Evolutionary conservation across 2,329 filamentous ascomycete genomes (phyloP).

Genomic region (Cladobotryum protrusum): DNA sequence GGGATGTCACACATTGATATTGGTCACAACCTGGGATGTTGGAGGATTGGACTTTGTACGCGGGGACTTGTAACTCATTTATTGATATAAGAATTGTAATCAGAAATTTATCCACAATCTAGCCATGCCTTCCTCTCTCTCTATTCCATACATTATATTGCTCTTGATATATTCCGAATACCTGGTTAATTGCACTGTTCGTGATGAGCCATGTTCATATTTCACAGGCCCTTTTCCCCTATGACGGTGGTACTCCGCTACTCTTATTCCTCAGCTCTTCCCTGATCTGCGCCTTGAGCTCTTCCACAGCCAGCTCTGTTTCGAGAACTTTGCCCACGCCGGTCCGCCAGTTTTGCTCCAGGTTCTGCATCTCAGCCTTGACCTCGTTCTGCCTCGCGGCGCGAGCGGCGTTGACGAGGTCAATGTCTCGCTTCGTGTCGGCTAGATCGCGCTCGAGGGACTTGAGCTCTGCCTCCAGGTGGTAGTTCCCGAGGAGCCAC

Average conservation of each 20-base stretch:
- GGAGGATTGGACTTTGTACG: no score
- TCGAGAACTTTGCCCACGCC: conserved; percentile 77
- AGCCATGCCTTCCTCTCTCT: no score
- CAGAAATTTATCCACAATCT: background rate
- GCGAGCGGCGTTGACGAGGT: conserved; percentile 65
- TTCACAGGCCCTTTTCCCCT: background rate
- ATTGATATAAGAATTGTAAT: background rate
- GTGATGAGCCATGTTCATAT: no score
- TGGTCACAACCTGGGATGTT: background rate
- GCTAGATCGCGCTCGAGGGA: conserved; percentile 69
- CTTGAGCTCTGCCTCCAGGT: conserved; percentile 62
- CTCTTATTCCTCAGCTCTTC: conserved; percentile 46
- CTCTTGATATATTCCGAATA: no score
- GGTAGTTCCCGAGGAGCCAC: conserved; percentile 81
- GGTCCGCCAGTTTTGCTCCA: conserved; percentile 74
- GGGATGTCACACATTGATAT: conserved; percentile 3
- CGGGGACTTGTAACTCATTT: background rate
- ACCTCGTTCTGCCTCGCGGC: conserved; percentile 64
- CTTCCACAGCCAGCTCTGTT: conserved; percentile 78
- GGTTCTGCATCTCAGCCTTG: conserved; percentile 62
- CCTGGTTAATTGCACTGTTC: no score
- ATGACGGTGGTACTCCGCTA: background rate
- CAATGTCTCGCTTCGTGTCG: conserved; percentile 59
- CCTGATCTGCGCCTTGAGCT: conserved; percentile 59
- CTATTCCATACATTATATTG: no score